phyloP scores from a whole-genome alignment of 2,329 filamentous ascomycete genomes.

The Stagonosporopsis chrysanthemi region DNA sequence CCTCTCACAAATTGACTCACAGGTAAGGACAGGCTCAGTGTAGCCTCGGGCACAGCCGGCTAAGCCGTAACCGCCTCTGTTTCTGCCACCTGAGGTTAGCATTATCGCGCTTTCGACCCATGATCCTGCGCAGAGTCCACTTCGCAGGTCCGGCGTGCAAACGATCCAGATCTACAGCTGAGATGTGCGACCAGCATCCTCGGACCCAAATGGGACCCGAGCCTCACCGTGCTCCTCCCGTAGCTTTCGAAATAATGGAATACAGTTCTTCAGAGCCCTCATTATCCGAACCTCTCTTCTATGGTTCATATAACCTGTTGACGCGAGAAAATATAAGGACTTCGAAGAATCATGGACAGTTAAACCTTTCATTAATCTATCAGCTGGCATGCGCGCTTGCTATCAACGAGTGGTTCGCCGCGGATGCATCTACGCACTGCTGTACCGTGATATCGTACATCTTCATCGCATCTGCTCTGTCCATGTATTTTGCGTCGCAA shows the following conservation, averaged over 20 bases:
- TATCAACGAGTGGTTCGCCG: not conserved
- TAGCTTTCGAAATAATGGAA: no score
- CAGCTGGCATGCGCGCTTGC: not conserved
- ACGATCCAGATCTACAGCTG: not conserved
- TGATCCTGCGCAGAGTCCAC: no score
- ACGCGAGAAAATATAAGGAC: no score
- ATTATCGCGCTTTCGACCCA: not conserved
- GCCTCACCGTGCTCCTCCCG: no score
- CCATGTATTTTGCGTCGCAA: not conserved
- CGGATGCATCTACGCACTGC: not conserved
- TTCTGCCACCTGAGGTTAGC: not conserved
- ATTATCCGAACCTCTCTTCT: no score
- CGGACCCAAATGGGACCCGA: no score
- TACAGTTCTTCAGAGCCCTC: no score
- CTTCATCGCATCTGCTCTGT: not conserved
- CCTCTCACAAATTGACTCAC: not conserved
- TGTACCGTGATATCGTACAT: constrained; percentile 1
- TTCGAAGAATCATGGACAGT: not conserved
- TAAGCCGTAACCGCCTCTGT: not conserved
- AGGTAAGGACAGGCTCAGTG: not conserved
- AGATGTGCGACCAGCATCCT: not conserved
- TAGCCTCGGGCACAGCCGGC: not conserved
- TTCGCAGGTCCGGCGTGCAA: not conserved
- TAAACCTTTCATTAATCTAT: not conserved
- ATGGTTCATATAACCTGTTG: no score